phyloP scores from a whole-genome alignment of 2,329 filamentous ascomycete species.

The Fusarium sp. region DNA sequence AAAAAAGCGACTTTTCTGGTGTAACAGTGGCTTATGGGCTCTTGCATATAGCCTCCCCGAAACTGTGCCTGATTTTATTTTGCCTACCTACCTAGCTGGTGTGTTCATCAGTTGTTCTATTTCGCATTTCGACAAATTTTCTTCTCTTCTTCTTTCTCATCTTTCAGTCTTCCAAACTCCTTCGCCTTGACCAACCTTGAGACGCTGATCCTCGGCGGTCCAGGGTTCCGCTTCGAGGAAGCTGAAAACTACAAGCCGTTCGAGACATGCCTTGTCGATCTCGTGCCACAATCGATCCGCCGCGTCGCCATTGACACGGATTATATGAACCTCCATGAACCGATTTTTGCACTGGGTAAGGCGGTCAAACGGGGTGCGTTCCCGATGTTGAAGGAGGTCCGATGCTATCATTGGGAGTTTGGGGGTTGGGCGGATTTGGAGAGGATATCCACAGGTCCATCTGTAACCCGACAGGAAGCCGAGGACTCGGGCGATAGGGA shows the following conservation, averaged over 20 bases:
- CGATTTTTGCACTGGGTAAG: neutral
- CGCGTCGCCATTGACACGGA: neutral
- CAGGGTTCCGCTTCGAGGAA: neutral
- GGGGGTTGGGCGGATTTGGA: neutral
- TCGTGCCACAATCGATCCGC: neutral
- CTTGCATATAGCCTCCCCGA: neutral
- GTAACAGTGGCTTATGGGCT: neutral
- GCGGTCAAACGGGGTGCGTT: neutral
- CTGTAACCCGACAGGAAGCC: rapidly evolving
- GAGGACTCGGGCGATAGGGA: rapidly evolving
- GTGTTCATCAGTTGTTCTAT: neutral
- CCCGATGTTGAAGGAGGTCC: neutral
- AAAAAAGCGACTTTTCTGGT: neutral
- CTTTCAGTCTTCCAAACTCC: neutral
- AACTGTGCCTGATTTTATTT: neutral
- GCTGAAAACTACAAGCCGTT: rapidly evolving
- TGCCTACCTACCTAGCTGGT: too few relatives aligned
- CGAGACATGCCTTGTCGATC: neutral
- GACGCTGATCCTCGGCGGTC: neutral
- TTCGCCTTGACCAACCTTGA: neutral
- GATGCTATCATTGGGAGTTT: rapidly evolving
- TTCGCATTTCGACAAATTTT: neutral
- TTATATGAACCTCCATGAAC: neutral
- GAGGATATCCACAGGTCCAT: neutral
- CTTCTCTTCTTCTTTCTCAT: neutral